Percentiles rank a stretch among this genome's conserved stretches.
Conservation (phyloP, 2,329 filamentous ascomycete species). For the Arthrinium phaeospermum region DNA sequence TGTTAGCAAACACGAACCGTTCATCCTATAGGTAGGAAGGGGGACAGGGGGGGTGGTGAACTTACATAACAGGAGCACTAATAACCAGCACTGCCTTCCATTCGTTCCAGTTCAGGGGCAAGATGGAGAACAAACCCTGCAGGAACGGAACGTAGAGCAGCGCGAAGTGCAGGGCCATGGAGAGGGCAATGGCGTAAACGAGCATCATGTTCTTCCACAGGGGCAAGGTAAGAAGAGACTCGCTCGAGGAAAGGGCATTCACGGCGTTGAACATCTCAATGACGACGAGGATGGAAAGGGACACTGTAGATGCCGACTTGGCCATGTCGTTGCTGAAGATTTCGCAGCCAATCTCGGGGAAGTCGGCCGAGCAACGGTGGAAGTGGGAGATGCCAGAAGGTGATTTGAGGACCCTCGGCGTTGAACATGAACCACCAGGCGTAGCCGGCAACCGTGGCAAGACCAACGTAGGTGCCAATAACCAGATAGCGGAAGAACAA, state of each 20-base stretch:
- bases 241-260: slow-evolving; percentile 95
- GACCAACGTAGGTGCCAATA: slow-evolving; percentile 92
- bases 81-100: slow-evolving; percentile 92
- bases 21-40: too few relatives aligned
- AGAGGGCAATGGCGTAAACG: slow-evolving; percentile 89
- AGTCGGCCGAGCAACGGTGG: slow-evolving; percentile 86
- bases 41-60: slow-evolving; percentile 30
- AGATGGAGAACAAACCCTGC: slow-evolving; percentile 86
- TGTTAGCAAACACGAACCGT: neutral
- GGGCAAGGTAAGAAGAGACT: slow-evolving; percentile 89
- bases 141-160: slow-evolving; percentile 91
- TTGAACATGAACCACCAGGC: slow-evolving; percentile 99
- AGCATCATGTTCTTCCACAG: slow-evolving; percentile 99
- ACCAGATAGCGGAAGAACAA: slow-evolving; percentile 97
- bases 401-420: slow-evolving; percentile 85
- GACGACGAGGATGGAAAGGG: slow-evolving; percentile 88
- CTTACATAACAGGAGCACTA: slow-evolving; percentile 92
- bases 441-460: slow-evolving; percentile 94
- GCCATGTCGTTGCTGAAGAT: slow-evolving; percentile 90
- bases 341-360: slow-evolving; percentile 86
- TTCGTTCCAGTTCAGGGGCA: slow-evolving; percentile 83
- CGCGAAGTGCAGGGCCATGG: slow-evolving; percentile 93
- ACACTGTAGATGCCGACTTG: slow-evolving; percentile 90
- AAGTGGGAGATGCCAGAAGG: slow-evolving; percentile 89
- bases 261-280: slow-evolving; percentile 99